Conservation (phyloP, 352 stramenopile genomes). For the Pythium brachiatum region DNA sequence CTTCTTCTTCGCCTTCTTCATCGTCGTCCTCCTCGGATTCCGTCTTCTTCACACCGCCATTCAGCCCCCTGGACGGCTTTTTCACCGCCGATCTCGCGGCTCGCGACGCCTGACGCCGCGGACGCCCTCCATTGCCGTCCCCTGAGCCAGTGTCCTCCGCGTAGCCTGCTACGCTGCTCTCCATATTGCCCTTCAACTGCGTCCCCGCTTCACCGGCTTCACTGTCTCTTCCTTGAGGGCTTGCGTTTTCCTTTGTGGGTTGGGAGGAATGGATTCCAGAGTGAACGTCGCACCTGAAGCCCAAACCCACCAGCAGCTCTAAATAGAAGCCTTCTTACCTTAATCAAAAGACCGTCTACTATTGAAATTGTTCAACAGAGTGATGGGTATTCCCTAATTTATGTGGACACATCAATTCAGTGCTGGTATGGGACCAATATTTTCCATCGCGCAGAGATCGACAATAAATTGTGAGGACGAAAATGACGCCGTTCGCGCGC, state of each 20-base stretch:
- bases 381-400: background rate
- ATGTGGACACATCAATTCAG: background rate
- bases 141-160: background rate
- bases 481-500: slow-evolving; percentile 45
- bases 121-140: slow-evolving; percentile 16
- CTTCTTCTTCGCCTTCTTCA: slow-evolving; percentile 32
- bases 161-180: background rate
- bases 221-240: background rate
- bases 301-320: background rate
- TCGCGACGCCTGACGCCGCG: slow-evolving; percentile 39
- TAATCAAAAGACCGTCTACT: background rate
- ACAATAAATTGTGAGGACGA: background rate
- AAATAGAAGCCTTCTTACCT: background rate
- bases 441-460: too few species aligned
- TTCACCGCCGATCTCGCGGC: slow-evolving; percentile 41
- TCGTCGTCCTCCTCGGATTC: slow-evolving; percentile 53
- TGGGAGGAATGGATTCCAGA: slow-evolving; percentile 10
- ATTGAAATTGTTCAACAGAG: background rate
- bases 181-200: background rate
- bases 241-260: slow-evolving; percentile 7
- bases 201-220: background rate
- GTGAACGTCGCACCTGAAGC: slow-evolving; percentile 9
- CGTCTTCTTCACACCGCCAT: slow-evolving; percentile 41
- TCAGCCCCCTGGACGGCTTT: slow-evolving; percentile 35
- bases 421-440: background rate